Evolutionary conservation across 768 basidiomycete genomes (phyloP), one percentile per base, ranked within the genome.

Genomic region (Boletus barrowsii): DNA sequence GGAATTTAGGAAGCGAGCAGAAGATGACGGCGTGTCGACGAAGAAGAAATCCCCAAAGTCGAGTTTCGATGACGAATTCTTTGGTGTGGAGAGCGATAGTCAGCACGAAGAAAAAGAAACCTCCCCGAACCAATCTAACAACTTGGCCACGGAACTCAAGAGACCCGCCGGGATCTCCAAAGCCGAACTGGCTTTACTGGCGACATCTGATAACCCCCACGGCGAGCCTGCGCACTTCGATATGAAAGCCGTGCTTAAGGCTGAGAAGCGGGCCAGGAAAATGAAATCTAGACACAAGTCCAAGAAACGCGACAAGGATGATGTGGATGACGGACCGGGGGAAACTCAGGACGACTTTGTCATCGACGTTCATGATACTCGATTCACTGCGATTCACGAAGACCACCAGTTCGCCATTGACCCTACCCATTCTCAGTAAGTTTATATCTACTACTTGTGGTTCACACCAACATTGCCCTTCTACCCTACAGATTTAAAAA

Each of bases 361-460:
- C 41, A 83, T 98, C 62, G 77, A 99, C 66, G 84, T 94, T 56
- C 80, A 81, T 62, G 97, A 99, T 64, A 82, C 86, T 10, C 87
- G 97, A 15, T 98, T 98, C 79, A 83, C 83, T 66, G 86, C 81
- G 20, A 66, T 98, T 42, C 89, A 93, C 62, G 92, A 97, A 61
- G 88, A 98, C 64, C 85, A 91, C 62, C 82, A 86, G 32, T 98
- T 91, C 60, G 95, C 96, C 0, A 94, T 99, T 60, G 97, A 99
- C 70, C 96, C 97, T 18, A 90, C 83, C 49, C 90, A 98, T 73
- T 93, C 96, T 68, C 90, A 86, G 96, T 97, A 66, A 59, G 93
- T 79, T 53, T 37, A 33, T 43, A 9, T 17, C 37, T 39, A 7
- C 37, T 14, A 39, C 17, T 17, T n/a, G 14, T 7, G n/a, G 37